Base-by-base conservation (phyloP, 2,329 filamentous ascomycete species). In the Xylariales sp. region DNA sequence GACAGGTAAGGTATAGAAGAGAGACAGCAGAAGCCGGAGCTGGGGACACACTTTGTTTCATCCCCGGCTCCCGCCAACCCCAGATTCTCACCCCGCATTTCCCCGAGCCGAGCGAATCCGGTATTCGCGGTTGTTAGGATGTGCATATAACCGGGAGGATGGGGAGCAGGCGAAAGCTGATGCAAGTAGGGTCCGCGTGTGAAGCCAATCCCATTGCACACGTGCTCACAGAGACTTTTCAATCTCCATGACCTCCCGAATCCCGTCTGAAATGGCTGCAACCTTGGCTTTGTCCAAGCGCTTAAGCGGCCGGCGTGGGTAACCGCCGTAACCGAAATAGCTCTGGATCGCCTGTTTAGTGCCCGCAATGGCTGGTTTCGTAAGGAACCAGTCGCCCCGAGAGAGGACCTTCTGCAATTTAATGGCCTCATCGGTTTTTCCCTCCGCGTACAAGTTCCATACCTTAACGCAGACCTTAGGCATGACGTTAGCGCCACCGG, bases 401-500 rank as follows among this genome's bases (percentile, higher is more conserved):
- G 90, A 90, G 69, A 97, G 86, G n/a, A 90, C 81, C 79, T 91
- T 92, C 78, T 97, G 93, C 75, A 94, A 82, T 71, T 86, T 87
- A 73, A 90, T 86, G 6, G 93, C 91, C 82, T 97, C 92, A 45
- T 92, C 89, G 64, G 85, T 86, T 81, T 93, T 91, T 50, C 92
- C 93, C 74, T 90, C 85, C 8, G 83, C 83, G 79, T 91, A 95
- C 62, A 95, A 84, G 76, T 93, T 86, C 90, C 92, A 94, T 34
- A 97, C 88, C 77, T 87, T 88, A 57, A 91, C 91, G 76, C 93
- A 94, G 6, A 91, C 84, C 83, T 94, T 94, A 58, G 93, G 93
- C 80, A 95, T 89, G 65, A 97, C 89, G 77, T 97, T 97, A 69
- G 93, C 93, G 49, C 92, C 90, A 23, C 93, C 93, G 16, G 92